These are phyloP conservation scores for Gyromitra esculenta DNA, from an alignment of 2,329 filamentous ascomycete species.

Conservation along the genomic window DNA sequence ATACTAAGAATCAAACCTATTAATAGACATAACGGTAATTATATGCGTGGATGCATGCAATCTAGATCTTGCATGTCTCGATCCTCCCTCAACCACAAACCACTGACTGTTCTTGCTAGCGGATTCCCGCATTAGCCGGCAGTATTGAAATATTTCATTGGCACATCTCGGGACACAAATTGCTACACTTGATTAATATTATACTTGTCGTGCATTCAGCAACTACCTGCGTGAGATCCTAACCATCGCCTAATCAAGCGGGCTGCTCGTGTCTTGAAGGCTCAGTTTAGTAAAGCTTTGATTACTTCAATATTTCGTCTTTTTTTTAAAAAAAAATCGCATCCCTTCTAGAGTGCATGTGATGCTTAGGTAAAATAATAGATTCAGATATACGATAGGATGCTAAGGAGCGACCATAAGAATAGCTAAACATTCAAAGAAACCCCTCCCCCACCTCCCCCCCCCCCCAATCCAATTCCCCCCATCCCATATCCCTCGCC, in stretches of 20 bases:
- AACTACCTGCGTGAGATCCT: not conserved
- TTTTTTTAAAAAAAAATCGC: not conserved
- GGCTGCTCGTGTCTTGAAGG: not conserved
- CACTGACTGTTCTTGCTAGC: too few species aligned
- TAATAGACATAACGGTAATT: too few species aligned
- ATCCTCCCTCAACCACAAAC: too few species aligned
- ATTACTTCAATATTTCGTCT: not conserved
- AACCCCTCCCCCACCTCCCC: not conserved
- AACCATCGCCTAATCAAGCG: not conserved
- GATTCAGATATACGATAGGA: not conserved
- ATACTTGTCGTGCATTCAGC: not conserved
- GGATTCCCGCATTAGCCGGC: too few species aligned
- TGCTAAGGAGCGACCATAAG: conserved; percentile 7
- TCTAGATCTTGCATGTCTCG: too few species aligned
- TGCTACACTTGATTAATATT: too few species aligned
- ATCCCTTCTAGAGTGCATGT: not conserved
- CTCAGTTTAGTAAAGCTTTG: not conserved
- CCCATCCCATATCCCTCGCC: not conserved
- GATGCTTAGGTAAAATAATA: not conserved
- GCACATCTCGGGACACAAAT: too few species aligned
- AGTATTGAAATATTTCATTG: too few species aligned
- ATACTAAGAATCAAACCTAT: too few species aligned
- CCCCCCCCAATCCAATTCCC: not conserved
- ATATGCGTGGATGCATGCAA: too few species aligned
- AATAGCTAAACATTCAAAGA: not conserved